Evolutionary conservation across 2,329 filamentous ascomycete species (phyloP).

Genomic region (Nigrospora osmanthi): DNA sequence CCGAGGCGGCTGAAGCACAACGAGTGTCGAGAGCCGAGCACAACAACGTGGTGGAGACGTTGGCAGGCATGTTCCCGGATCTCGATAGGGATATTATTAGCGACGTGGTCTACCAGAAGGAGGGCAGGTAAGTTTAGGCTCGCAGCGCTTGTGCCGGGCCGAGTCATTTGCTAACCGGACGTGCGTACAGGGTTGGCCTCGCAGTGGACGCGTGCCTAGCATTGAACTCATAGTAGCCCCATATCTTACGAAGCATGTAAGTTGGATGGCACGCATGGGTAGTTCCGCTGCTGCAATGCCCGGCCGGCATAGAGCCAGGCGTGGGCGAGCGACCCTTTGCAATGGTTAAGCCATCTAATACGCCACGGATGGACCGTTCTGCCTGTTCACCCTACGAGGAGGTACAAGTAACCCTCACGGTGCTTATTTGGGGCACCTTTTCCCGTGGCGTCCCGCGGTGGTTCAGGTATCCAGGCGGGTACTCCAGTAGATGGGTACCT

Average conservation of each 20-base stretch:
- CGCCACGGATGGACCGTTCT: too few relatives aligned
- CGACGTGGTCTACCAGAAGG: conserved; percentile 92
- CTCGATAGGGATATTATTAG: conserved; percentile 91
- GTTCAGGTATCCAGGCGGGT: too few relatives aligned
- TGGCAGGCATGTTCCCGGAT: conserved; percentile 95
- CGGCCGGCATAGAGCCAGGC: too few relatives aligned
- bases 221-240: conserved; percentile 31
- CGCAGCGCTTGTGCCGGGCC: background rate
- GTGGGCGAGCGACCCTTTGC: too few relatives aligned
- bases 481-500: too few relatives aligned
- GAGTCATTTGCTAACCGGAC: conserved; percentile 3
- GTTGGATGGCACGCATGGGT: background rate
- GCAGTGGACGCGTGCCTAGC: conserved; percentile 83
- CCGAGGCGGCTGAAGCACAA: conserved; percentile 80
- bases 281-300: background rate
- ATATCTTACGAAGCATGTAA: background rate
- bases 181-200: conserved; percentile 57
- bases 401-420: too few relatives aligned
- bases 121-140: conserved; percentile 65
- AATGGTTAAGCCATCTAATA: too few relatives aligned
- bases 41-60: conserved; percentile 82
- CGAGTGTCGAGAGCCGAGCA: conserved; percentile 79
- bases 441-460: too few relatives aligned
- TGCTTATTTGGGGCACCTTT: too few relatives aligned
- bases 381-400: too few relatives aligned